Evolutionary conservation across 495 filamentous ascomycete species (phyloP), one percentile per base, ranked within the genome.

Genomic region (Xylaria nigripes): DNA sequence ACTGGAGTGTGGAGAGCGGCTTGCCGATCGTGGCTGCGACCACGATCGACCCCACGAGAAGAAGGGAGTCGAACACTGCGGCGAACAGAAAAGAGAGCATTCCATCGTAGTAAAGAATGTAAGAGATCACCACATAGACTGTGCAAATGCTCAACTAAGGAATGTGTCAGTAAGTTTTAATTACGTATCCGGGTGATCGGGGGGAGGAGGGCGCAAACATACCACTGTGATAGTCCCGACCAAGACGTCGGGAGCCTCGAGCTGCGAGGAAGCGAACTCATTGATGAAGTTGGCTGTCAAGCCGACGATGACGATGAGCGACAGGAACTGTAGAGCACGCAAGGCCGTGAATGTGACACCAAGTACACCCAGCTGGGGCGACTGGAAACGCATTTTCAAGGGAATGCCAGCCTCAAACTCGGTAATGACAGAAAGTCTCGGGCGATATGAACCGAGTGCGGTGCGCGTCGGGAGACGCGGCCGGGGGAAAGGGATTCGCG

Each of bases 241-340:
- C 7, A 97, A 72, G 48, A 90, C 80, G 5, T 79, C 70, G 0
- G 89, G 87, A 0, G 86, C 81, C 6, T 77, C 75, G 34, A 79
- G 76, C 44, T 83, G 76, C 25, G 69, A 75, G 12, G 72, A 60
- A n/a, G 90, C 78, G 54, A 95, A 88, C 25, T 83, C 71, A n/a
- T 81, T 79, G 63, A 95, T 83, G 72, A 95, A 92, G 66, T 89
- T 89, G 51, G 88, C 80, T 1, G 81, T 82, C 57, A 95, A 81
- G 48, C 89, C 89, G 61, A 96, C 86, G 57, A 90, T 82, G 44
- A 81, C 76, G 58, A 95, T 81, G 56, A 97, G 82, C 19, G 78
- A 84, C 46, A 83, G 72, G 45, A 78, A 73, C 66, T 95, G 84
- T 54, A 91, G 76, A 22, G 80, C 73, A 25, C 92, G 81, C 56